phyloP scores from a whole-genome alignment of 2,329 filamentous ascomycete genomes.

The Neoarthrinium moseri region DNA sequence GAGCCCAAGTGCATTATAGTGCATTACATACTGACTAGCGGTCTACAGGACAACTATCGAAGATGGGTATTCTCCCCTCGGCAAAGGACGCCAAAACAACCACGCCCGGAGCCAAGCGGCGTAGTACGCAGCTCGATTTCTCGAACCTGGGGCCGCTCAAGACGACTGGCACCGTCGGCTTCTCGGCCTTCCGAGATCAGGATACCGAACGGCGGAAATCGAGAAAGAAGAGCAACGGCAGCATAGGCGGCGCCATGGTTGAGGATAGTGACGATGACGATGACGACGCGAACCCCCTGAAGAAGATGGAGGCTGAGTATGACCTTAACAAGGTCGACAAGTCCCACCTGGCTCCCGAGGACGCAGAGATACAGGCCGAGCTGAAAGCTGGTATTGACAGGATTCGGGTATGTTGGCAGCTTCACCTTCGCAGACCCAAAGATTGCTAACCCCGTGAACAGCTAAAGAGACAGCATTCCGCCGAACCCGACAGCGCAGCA shows the following conservation, averaged over 20 bases:
- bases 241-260: slow-evolving; percentile 53
- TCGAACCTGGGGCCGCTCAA: slow-evolving; percentile 82
- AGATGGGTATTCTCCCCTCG: slow-evolving; percentile 84
- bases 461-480: slow-evolving; percentile 80
- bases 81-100: slow-evolving; percentile 64
- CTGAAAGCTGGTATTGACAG: slow-evolving; percentile 78
- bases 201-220: slow-evolving; percentile 60
- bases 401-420: slow-evolving; percentile 63
- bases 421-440: too few relatives aligned
- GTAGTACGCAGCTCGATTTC: slow-evolving; percentile 82
- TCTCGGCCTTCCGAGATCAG: slow-evolving; percentile 80
- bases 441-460: slow-evolving; percentile 34
- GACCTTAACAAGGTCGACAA: slow-evolving; percentile 62
- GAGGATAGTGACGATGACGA: slow-evolving; percentile 75
- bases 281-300: slow-evolving; percentile 60
- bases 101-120: slow-evolving; percentile 66
- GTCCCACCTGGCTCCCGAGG: slow-evolving; percentile 64
- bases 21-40: too few relatives aligned
- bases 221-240: slow-evolving; percentile 63
- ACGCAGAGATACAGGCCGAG: slow-evolving; percentile 70
- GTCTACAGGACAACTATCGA: slow-evolving; percentile 83
- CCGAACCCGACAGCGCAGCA: slow-evolving; percentile 57
- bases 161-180: slow-evolving; percentile 83
- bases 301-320: slow-evolving; percentile 61
- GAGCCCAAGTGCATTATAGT: too few relatives aligned